These are phyloP conservation scores for Beverwykella pulmonaria DNA, from an alignment of 495 filamentous ascomycete species.

Conservation along the genomic window DNA sequence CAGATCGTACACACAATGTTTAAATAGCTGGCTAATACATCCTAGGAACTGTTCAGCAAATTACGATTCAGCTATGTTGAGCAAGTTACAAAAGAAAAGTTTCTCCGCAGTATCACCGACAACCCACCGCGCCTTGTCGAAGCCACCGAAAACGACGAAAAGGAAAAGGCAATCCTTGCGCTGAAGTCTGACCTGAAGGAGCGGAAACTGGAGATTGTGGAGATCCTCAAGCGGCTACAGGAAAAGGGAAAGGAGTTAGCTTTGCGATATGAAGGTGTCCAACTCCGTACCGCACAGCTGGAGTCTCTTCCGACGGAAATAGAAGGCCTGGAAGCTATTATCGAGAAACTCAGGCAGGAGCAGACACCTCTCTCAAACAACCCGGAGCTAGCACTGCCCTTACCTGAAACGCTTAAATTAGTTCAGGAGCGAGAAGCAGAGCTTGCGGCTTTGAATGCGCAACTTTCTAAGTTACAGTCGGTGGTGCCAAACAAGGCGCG, in stretches of 20 bases:
- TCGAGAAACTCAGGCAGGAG: slow-evolving; percentile 56
- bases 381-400: slow-evolving; percentile 52
- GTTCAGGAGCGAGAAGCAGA: slow-evolving; percentile 64
- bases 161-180: slow-evolving; percentile 69
- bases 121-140: slow-evolving; percentile 85
- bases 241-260: slow-evolving; percentile 63
- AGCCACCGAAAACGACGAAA: slow-evolving; percentile 76
- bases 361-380: slow-evolving; percentile 49
- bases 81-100: slow-evolving; percentile 80
- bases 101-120: slow-evolving; percentile 75
- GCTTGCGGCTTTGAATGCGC: slow-evolving; percentile 65
- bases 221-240: slow-evolving; percentile 73
- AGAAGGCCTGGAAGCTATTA: slow-evolving; percentile 60
- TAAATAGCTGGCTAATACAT: background rate
- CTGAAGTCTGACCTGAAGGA: slow-evolving; percentile 76
- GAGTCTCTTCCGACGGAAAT: slow-evolving; percentile 65
- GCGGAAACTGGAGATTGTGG: slow-evolving; percentile 77
- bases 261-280: slow-evolving; percentile 61
- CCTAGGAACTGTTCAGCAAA: slow-evolving; percentile 86
- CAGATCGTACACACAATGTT: background rate
- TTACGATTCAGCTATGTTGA: slow-evolving; percentile 92
- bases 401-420: slow-evolving; percentile 61
- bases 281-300: slow-evolving; percentile 62
- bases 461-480: slow-evolving; percentile 65
- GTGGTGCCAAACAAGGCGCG: slow-evolving; percentile 70